phyloP scores from a whole-genome alignment of 2,329 filamentous ascomycete species.

The Xylariaceae sp. region DNA sequence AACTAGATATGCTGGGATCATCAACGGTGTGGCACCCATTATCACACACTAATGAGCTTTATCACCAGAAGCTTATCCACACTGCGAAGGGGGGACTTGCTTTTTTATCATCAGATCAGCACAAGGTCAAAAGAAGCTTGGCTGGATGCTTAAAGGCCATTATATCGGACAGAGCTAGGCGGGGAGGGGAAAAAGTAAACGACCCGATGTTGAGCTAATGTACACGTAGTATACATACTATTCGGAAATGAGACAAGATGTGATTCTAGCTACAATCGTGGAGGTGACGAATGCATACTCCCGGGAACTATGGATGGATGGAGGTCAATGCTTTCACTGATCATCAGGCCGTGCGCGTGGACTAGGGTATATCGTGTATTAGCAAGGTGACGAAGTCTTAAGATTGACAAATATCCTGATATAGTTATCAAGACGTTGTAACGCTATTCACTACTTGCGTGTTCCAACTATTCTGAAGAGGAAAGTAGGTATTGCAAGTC shows the following conservation, averaged over 20 bases:
- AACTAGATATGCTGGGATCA: slow-evolving; percentile 9
- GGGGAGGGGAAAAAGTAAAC: not conserved
- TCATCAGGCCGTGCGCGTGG: slow-evolving; percentile 10
- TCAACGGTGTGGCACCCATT: slow-evolving; percentile 24
- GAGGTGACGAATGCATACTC: slow-evolving; percentile 15
- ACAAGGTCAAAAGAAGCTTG: slow-evolving; percentile 12
- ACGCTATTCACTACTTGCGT: not conserved
- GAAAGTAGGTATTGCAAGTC: not conserved
- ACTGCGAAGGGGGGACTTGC: not conserved
- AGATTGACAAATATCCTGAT: not conserved
- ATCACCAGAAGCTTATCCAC: slow-evolving; percentile 4
- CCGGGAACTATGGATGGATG: not conserved
- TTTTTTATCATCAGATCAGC: slow-evolving; percentile 7
- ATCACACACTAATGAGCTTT: slow-evolving; percentile 25
- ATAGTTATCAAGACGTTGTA: not conserved
- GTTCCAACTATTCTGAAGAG: not conserved
- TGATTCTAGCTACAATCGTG: slow-evolving; percentile 6
- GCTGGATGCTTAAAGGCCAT: not conserved
- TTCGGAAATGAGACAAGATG: slow-evolving; percentile 13
- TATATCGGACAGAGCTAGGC: slow-evolving; percentile 7
- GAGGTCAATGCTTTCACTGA: slow-evolving; percentile 16
- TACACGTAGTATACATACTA: not conserved
- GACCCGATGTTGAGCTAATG: not conserved
- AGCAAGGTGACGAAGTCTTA: slow-evolving; percentile 1
- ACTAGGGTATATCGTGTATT: slow-evolving; percentile 7